Conservation (phyloP, 306 rosid genomes). For the Vicia villosa region DNA sequence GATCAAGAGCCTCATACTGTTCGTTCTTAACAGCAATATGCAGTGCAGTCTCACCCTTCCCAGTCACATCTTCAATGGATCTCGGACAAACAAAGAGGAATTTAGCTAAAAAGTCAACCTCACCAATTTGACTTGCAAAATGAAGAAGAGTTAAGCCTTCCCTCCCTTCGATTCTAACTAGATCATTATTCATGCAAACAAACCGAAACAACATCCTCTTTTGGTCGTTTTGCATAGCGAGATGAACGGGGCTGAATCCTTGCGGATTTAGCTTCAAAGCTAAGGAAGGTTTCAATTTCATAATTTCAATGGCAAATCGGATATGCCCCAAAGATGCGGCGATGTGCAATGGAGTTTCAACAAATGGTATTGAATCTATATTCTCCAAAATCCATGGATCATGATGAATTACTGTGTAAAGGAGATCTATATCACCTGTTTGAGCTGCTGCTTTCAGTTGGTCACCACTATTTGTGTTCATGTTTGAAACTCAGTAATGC, state of each 20-base stretch:
- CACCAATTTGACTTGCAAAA: neutral
- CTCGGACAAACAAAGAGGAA: neutral
- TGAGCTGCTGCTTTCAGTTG: neutral
- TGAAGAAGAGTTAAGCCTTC: neutral
- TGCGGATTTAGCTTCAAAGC: neutral
- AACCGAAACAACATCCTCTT: neutral
- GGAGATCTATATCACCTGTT: too few relatives aligned
- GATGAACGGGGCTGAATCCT: neutral
- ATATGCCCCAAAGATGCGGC: neutral
- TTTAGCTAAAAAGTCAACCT: neutral
- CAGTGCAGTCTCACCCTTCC: too few relatives aligned
- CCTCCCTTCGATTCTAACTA: neutral
- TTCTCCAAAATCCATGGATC: too few relatives aligned
- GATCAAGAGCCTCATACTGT: too few relatives aligned
- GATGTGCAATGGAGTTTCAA: too few relatives aligned
- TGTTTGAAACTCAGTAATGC: neutral
- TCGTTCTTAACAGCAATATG: too few relatives aligned
- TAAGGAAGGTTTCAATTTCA: neutral
- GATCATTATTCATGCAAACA: neutral
- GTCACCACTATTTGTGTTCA: neutral
- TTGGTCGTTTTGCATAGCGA: neutral
- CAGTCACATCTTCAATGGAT: neutral
- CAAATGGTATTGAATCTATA: too few relatives aligned
- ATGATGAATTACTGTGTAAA: too few relatives aligned
- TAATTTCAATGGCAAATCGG: neutral